Conservation (phyloP, 768 basidiomycete genomes). For the Lepiota subincarnata region DNA sequence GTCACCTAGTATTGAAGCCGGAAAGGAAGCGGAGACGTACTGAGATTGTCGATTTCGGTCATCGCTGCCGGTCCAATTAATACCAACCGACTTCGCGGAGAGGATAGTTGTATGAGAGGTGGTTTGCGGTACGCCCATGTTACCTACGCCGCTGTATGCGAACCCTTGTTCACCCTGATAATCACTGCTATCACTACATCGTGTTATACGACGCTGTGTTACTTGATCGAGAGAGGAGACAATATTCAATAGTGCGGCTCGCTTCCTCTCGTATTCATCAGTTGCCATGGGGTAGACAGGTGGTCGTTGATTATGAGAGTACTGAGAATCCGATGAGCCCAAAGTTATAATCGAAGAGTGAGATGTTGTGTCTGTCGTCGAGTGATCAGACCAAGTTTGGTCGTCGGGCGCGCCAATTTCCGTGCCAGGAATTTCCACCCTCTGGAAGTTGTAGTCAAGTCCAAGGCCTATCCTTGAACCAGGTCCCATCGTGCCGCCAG, state of each 20-base stretch:
- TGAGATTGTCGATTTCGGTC: background rate
- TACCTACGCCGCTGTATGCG: slow-evolving; percentile 29
- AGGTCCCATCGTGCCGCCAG: background rate
- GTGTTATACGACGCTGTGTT: background rate
- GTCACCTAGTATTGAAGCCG: background rate
- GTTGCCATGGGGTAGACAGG: background rate
- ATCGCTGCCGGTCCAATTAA: too few species aligned
- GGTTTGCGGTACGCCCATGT: background rate
- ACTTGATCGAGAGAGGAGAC: background rate
- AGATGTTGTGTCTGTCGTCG: background rate
- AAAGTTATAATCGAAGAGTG: slow-evolving; percentile 1
- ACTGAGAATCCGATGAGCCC: background rate
- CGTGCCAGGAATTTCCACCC: background rate
- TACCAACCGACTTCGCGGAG: too few species aligned
- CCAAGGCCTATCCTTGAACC: slow-evolving; percentile 15
- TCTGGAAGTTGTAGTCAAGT: slow-evolving; percentile 19
- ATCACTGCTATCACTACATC: background rate
- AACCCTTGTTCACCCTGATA: slow-evolving; percentile 31
- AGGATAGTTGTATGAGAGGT: background rate
- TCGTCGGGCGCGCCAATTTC: background rate
- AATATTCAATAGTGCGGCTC: background rate
- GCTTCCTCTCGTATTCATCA: background rate
- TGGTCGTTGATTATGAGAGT: background rate
- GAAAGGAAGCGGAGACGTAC: background rate
- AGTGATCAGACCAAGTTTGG: background rate